Conservation (phyloP, 495 filamentous ascomycete species). For the Podospora sp. region DNA sequence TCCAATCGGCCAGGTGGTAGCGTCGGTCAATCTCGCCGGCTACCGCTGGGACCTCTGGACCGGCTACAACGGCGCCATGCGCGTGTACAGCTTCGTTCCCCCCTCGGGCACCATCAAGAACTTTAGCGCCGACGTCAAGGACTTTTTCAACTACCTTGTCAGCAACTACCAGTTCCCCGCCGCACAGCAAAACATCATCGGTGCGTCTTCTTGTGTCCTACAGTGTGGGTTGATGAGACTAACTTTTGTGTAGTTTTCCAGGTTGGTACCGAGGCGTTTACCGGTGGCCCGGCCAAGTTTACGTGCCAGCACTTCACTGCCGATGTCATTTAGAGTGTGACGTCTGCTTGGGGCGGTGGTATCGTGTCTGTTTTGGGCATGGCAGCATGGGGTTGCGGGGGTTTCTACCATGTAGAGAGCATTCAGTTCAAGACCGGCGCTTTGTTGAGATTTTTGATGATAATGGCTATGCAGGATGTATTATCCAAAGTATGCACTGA, state of each 20-base stretch:
- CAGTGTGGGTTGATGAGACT: not conserved
- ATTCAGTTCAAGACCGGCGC: too few relatives aligned
- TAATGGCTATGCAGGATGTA: too few relatives aligned
- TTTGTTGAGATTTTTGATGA: too few relatives aligned
- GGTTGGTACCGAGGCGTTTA: conserved; percentile 52
- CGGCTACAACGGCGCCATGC: conserved; percentile 43
- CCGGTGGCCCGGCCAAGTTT: conserved; percentile 27
- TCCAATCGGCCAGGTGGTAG: conserved; percentile 46
- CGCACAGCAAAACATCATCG: conserved; percentile 48
- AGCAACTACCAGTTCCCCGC: conserved; percentile 41
- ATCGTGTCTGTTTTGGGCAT: too few relatives aligned
- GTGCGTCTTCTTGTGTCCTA: conserved; percentile 36
- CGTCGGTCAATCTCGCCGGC: conserved; percentile 38
- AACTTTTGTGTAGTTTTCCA: conserved; percentile 36
- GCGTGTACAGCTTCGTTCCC: conserved; percentile 52
- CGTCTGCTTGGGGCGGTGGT: too few relatives aligned
- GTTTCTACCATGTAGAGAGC: too few relatives aligned
- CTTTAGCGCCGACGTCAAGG: conserved; percentile 46
- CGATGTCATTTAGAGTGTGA: not conserved
- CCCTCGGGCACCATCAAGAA: conserved; percentile 28
- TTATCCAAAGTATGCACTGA: too few relatives aligned
- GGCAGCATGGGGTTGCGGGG: too few relatives aligned
- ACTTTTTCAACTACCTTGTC: conserved; percentile 48
- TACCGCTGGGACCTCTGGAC: conserved; percentile 43
- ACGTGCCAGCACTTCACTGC: conserved; percentile 9